phyloP scores from a whole-genome alignment of 768 basidiomycete genomes.

The Boletus rubescentipes region DNA sequence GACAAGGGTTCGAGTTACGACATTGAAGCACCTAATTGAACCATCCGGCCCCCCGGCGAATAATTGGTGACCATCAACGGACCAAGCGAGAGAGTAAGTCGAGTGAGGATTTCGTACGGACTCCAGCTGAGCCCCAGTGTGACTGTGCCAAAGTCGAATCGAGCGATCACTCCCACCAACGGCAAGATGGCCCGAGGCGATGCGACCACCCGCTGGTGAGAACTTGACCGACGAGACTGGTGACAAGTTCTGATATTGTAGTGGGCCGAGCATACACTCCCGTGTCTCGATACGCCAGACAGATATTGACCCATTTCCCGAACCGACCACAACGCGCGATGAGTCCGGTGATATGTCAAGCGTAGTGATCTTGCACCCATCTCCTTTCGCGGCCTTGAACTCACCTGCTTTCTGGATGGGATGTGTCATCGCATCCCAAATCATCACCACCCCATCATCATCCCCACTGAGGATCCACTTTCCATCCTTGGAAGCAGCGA shows the following conservation, averaged over 20 bases:
- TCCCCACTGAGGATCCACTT: conserved; percentile 9
- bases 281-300: conserved; percentile 3
- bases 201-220: too few relatives aligned
- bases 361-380: neutral
- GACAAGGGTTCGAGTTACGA: too few relatives aligned
- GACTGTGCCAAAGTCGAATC: too few relatives aligned
- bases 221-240: too few relatives aligned
- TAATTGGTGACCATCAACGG: too few relatives aligned
- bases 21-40: too few relatives aligned
- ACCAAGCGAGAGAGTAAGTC: too few relatives aligned
- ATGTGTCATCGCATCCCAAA: conserved; percentile 1
- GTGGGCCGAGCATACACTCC: neutral
- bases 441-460: neutral
- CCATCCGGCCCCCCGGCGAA: too few relatives aligned
- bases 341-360: conserved; percentile 11
- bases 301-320: neutral
- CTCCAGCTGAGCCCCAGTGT: too few relatives aligned
- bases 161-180: too few relatives aligned
- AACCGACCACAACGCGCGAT: conserved; percentile 1
- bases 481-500: conserved; percentile 10
- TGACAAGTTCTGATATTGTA: neutral
- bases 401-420: neutral
- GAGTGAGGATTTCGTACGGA: too few relatives aligned
- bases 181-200: too few relatives aligned
- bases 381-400: neutral